Conservation (phyloP, 805 yeast genomes). For the Candida incommunis region DNA sequence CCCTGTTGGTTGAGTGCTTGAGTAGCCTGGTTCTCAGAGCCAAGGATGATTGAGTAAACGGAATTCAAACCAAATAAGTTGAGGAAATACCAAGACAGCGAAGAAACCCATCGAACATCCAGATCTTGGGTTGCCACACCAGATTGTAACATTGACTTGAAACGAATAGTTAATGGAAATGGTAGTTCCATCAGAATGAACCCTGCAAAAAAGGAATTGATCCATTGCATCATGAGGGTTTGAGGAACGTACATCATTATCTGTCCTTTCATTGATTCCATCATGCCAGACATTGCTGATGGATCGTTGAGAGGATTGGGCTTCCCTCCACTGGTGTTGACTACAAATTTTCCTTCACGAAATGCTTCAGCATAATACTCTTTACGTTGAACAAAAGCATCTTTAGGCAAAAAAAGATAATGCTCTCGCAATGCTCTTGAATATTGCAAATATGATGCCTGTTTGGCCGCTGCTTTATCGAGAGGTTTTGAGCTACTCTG, state of each 20-base stretch:
- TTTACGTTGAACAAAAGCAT: constrained; percentile 42
- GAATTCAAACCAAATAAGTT: constrained; percentile 74
- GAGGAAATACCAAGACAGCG: constrained; percentile 92
- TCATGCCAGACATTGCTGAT: constrained; percentile 52
- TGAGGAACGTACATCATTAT: constrained; percentile 80
- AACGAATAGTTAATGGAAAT: constrained; percentile 77
- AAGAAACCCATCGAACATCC: constrained; percentile 83
- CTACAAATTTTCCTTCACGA: constrained; percentile 39
- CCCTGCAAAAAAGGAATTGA: constrained; percentile 83
- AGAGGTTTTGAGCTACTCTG: constrained; percentile 43
- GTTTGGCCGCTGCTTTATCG: constrained; percentile 37
- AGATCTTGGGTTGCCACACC: constrained; percentile 76
- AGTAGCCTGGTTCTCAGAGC: constrained; percentile 20
- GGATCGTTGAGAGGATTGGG: constrained; percentile 62
- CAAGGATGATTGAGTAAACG: constrained; percentile 56
- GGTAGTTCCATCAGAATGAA: constrained; percentile 80
- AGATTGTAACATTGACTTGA: constrained; percentile 82
- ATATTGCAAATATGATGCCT: constrained; percentile 41
- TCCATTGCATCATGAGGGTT: constrained; percentile 92
- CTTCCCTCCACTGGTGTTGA: constrained; percentile 26
- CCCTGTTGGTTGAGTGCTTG: constrained; percentile 25
- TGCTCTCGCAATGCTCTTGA: constrained; percentile 45
- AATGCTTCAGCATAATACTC: constrained; percentile 33
- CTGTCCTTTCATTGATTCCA: constrained; percentile 68
- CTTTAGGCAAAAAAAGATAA: constrained; percentile 33